These are phyloP conservation scores for Plectranthus barbatus DNA, from an alignment of 257 asterid genomes.

Conservation along the genomic window DNA sequence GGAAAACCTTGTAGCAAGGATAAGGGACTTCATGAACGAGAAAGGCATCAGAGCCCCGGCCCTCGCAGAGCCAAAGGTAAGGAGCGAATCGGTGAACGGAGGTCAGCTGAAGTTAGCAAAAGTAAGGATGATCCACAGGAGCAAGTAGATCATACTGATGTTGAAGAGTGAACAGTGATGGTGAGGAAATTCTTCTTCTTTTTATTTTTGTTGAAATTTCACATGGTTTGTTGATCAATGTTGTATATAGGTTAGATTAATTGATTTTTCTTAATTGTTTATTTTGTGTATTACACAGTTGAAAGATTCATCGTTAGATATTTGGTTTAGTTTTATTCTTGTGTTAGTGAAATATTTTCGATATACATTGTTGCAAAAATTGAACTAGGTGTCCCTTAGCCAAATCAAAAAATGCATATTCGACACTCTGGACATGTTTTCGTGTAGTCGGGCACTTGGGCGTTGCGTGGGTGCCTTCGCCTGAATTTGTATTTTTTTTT, in stretches of 20 bases:
- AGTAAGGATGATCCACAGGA: constrained; percentile 20
- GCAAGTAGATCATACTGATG: constrained; percentile 18
- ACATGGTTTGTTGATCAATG: not conserved
- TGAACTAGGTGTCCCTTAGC: too few relatives aligned
- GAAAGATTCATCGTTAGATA: not conserved
- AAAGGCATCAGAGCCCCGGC: constrained; percentile 49
- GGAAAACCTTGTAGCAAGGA: constrained; percentile 34
- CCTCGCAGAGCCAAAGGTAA: constrained; percentile 35
- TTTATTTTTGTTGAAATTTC: not conserved
- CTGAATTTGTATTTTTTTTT: too few relatives aligned
- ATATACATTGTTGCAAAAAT: too few relatives aligned
- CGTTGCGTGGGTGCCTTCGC: too few relatives aligned
- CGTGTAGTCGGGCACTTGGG: too few relatives aligned
- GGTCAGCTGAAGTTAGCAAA: constrained; percentile 15
- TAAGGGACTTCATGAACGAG: constrained; percentile 21
- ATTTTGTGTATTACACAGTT: constrained; percentile 19
- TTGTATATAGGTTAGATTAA: not conserved
- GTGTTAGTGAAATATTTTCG: too few relatives aligned
- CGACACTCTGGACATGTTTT: too few relatives aligned
- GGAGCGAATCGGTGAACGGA: too few relatives aligned
- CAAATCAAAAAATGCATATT: too few relatives aligned
- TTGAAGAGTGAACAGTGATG: constrained; percentile 8
- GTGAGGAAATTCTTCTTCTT: constrained; percentile 13
- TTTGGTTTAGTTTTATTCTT: not conserved
- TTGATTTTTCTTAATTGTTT: constrained; percentile 21